These are phyloP conservation scores for Brassica hybrid DNA, from an alignment of 441 rosid genomes.

Conservation along the genomic window DNA sequence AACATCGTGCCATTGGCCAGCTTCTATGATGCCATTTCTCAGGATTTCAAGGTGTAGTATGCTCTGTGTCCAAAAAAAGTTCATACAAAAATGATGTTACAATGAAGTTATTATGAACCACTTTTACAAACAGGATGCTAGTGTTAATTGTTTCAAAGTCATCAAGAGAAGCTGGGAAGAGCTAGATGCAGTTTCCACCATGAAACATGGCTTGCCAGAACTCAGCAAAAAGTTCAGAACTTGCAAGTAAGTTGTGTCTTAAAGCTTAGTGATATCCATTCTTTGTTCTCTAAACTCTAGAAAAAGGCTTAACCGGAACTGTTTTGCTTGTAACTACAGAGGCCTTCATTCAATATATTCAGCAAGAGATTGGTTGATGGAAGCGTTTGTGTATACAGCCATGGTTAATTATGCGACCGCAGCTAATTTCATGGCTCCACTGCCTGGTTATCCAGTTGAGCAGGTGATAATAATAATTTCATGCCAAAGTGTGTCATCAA, in stretches of 20 bases:
- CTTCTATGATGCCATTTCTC: too few species aligned
- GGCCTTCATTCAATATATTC: slow-evolving; percentile 52
- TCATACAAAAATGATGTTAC: background rate
- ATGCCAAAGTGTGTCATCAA: background rate
- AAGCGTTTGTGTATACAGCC: slow-evolving; percentile 68
- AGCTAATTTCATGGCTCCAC: slow-evolving; percentile 74
- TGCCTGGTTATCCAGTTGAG: slow-evolving; percentile 76
- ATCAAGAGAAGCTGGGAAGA: slow-evolving; percentile 75
- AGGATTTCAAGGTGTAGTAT: too few species aligned
- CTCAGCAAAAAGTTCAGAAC: slow-evolving; percentile 68
- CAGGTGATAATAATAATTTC: slow-evolving; percentile 43
- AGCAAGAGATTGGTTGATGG: slow-evolving; percentile 61
- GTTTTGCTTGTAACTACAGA: slow-evolving; percentile 42
- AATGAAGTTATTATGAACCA: slow-evolving; percentile 23
- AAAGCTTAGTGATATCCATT: background rate
- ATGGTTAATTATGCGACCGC: slow-evolving; percentile 81
- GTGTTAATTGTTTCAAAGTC: slow-evolving; percentile 69
- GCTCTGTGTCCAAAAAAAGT: background rate
- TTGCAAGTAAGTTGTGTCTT: slow-evolving; percentile 54
- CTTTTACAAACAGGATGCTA: slow-evolving; percentile 55
- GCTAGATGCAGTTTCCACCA: slow-evolving; percentile 54
- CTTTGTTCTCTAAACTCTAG: background rate
- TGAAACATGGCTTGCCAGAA: slow-evolving; percentile 53
- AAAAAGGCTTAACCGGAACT: background rate
- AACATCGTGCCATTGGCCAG: too few species aligned